Evolutionary conservation across 208 protist species (phyloP).

Genomic region (Acanthamoeba culbertsoni): DNA sequence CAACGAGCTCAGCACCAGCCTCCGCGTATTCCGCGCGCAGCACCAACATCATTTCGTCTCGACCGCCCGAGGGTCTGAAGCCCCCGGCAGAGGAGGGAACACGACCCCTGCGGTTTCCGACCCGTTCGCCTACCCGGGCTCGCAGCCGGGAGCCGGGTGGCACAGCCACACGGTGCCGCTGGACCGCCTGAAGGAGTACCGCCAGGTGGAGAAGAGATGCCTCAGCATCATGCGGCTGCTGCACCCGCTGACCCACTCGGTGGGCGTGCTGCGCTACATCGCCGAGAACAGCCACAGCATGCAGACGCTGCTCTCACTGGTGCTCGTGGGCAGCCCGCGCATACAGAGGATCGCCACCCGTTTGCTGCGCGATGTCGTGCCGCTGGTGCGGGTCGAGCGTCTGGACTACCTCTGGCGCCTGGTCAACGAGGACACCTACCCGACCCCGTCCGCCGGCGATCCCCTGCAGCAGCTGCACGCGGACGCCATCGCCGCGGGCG

Average conservation of each 20-base stretch:
- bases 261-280: constrained; percentile 23
- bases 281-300: constrained; percentile 37
- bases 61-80: background rate
- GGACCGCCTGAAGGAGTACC: background rate
- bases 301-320: constrained; percentile 23
- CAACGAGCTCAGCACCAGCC: constrained; percentile 21
- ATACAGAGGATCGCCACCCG: constrained; percentile 23
- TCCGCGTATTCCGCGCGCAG: background rate
- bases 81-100: background rate
- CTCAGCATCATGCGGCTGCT: background rate
- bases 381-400: background rate
- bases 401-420: constrained; percentile 32
- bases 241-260: background rate
- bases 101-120: background rate
- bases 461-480: background rate
- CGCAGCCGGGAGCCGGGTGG: background rate
- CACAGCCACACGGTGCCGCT: background rate
- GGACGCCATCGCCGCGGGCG: background rate
- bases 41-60: too few relatives aligned
- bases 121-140: background rate
- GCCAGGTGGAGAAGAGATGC: background rate
- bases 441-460: background rate
- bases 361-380: background rate
- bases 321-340: constrained; percentile 13
- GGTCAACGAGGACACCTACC: background rate